These are phyloP conservation scores for Tetracladium setigerum DNA, from an alignment of 495 filamentous ascomycete genomes.

Conservation along the genomic window DNA sequence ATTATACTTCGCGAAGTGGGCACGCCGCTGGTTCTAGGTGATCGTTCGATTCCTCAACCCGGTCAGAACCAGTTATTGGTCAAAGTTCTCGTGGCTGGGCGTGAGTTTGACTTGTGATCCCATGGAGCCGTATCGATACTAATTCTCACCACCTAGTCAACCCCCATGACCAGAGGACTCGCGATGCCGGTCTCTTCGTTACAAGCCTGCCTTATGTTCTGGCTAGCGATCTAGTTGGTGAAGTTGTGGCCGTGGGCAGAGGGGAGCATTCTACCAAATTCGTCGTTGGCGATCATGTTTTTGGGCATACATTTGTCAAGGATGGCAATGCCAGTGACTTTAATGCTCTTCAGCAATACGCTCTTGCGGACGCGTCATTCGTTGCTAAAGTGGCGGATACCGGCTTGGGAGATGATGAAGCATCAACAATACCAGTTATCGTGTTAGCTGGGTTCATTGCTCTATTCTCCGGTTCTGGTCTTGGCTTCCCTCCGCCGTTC, in stretches of 20 bases:
- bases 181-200: conserved; percentile 10
- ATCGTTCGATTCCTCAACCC: neutral
- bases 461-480: conserved; percentile 5
- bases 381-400: conserved; percentile 4
- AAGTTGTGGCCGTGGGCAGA: neutral
- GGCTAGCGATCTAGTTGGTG: conserved; percentile 5
- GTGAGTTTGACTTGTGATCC: neutral
- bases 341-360: conserved; percentile 9
- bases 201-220: conserved; percentile 9
- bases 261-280: neutral
- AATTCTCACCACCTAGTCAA: conserved; percentile 1
- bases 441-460: conserved; percentile 6
- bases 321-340: conserved; percentile 1
- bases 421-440: conserved; percentile 9
- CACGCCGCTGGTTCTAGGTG: neutral
- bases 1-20: neutral
- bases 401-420: conserved; percentile 4
- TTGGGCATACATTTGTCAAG: conserved; percentile 8
- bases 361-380: neutral
- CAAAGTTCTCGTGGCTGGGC: neutral
- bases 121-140: neutral
- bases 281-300: conserved; percentile 5
- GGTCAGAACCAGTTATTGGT: neutral
- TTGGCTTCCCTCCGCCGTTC: conserved; percentile 9
- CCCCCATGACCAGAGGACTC: conserved; percentile 4